Evolutionary conservation across 2,329 filamentous ascomycete genomes (phyloP).

Genomic region (Hypoxylon sp.): DNA sequence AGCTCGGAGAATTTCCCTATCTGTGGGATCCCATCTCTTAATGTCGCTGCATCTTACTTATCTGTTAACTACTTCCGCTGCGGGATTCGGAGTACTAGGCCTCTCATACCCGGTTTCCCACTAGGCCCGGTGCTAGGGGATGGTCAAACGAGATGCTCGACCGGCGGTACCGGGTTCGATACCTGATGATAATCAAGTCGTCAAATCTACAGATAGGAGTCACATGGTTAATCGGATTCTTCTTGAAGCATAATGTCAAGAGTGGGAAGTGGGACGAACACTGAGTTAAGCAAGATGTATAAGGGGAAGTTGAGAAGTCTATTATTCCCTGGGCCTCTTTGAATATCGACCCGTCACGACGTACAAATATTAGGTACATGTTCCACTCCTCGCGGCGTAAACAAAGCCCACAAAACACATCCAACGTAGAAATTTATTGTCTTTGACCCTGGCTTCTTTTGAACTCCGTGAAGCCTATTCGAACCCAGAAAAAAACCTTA

Average conservation of each 20-base stretch:
- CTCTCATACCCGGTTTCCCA: neutral
- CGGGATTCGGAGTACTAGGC: neutral
- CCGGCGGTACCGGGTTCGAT: neutral
- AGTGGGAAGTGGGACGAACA: conserved; percentile 18
- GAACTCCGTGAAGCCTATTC: conserved; percentile 22
- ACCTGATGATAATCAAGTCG: neutral
- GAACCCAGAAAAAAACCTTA: conserved; percentile 15
- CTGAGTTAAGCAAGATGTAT: neutral
- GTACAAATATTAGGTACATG: conserved; percentile 3
- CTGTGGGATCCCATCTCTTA: neutral
- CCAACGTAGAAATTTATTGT: neutral
- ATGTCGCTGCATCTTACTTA: neutral
- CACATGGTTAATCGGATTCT: neutral
- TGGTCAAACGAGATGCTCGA: neutral
- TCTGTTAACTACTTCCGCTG: neutral
- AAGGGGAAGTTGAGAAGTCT: conserved; percentile 27
- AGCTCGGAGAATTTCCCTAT: conserved; percentile 26
- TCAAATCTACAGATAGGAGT: neutral
- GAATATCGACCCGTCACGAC: conserved; percentile 4
- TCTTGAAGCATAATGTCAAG: conserved; percentile 9
- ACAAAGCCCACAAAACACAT: conserved; percentile 1
- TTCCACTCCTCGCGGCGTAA: neutral
- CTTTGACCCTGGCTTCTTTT: conserved; percentile 26
- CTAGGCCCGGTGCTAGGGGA: neutral
- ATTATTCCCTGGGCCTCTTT: conserved; percentile 3